Evolutionary conservation across 495 filamentous ascomycete genomes (phyloP).

Genomic region (Lasiosphaeria hispida): DNA sequence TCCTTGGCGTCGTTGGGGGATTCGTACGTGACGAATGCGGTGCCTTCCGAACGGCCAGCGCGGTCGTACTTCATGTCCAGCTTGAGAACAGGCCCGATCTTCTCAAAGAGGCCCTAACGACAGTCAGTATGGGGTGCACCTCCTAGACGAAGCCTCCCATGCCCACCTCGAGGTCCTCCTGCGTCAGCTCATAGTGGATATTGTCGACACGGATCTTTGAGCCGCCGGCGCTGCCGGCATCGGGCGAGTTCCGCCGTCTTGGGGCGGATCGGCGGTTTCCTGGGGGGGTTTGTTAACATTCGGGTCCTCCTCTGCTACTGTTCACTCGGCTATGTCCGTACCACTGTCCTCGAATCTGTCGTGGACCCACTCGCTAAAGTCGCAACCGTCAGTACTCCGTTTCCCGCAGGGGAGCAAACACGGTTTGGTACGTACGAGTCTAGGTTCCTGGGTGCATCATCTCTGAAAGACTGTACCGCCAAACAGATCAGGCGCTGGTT

Average conservation of each 20-base stretch:
- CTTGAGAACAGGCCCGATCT: constrained; percentile 69
- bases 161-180: constrained; percentile 77
- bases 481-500: constrained; percentile 30
- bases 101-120: constrained; percentile 71
- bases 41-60: constrained; percentile 83
- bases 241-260: constrained; percentile 46
- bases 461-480: constrained; percentile 46
- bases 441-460: constrained; percentile 48
- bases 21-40: constrained; percentile 80
- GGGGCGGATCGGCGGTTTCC: constrained; percentile 32
- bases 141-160: neutral
- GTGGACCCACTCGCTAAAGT: constrained; percentile 80
- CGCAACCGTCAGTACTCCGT: constrained; percentile 7
- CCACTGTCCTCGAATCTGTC: constrained; percentile 74
- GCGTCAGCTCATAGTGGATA: constrained; percentile 88
- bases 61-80: constrained; percentile 82
- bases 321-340: constrained; percentile 21
- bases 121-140: constrained; percentile 13
- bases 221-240: constrained; percentile 51
- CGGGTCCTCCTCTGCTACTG: no score
- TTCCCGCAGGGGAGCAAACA: constrained; percentile 7
- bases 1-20: constrained; percentile 62
- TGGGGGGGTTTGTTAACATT: constrained; percentile 25
- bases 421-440: constrained; percentile 46
- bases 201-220: constrained; percentile 85